Conservation (phyloP, 768 basidiomycete species). For the Dentipellis fragilis region DNA sequence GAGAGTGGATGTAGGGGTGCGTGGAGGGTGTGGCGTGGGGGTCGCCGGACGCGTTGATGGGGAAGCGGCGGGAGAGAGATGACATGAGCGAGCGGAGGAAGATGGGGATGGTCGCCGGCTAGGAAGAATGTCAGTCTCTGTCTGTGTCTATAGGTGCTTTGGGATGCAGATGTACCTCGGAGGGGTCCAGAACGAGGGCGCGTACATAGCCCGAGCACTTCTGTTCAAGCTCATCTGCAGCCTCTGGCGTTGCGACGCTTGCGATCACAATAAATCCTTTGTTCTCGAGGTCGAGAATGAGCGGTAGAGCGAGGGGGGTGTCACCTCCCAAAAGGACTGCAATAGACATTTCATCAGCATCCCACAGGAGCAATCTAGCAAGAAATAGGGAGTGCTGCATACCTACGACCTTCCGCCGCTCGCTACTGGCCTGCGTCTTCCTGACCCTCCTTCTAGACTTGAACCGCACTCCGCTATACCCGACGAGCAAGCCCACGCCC, state of each 20-base stretch:
- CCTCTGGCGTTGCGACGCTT: conserved; percentile 62
- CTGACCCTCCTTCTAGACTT: conserved; percentile 16
- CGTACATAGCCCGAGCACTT: conserved; percentile 67
- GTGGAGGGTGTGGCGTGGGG: conserved; percentile 60
- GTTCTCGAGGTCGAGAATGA: conserved; percentile 65
- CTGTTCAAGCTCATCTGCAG: conserved; percentile 54
- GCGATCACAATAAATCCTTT: conserved; percentile 78
- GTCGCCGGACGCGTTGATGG: conserved; percentile 69
- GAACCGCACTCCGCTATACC: conserved; percentile 32
- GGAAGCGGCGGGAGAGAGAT: conserved; percentile 74
- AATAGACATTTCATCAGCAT: conserved; percentile 5
- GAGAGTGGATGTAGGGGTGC: conserved; percentile 64
- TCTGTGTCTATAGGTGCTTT: not conserved
- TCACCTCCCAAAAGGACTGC: conserved; percentile 80
- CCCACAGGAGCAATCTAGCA: not conserved
- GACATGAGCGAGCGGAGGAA: conserved; percentile 79
- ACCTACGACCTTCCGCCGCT: conserved; percentile 38
- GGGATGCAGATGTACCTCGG: conserved; percentile 39
- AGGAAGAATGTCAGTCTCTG: not conserved
- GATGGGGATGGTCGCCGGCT: conserved; percentile 64
- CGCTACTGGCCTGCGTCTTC: conserved; percentile 18
- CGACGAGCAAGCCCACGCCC: conserved; percentile 51
- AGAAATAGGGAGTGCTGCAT: conserved; percentile 13
- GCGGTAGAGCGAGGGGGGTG: conserved; percentile 54
- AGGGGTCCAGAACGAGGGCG: conserved; percentile 72